Evolutionary conservation across 257 asterid genomes (phyloP), one percentile per base, ranked within the genome.

Genomic region (Euphrasia confusa): DNA sequence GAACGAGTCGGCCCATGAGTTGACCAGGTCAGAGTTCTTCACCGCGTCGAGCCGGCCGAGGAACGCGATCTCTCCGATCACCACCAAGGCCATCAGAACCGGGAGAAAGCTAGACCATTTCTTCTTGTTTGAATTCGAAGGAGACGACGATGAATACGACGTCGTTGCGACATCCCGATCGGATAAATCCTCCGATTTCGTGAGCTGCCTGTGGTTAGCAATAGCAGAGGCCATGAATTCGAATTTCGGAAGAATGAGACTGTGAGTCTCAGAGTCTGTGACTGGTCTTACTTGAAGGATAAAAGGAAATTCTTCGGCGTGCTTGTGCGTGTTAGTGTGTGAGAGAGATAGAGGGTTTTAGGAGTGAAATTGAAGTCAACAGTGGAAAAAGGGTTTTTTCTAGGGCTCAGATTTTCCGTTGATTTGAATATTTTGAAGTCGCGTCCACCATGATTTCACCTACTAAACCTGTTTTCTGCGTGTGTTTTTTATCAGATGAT

Each of bases 61-160:
- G 68, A 92, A 89, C 15, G 81, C 85, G 81, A 92, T 83, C 84
- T 92, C 97, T 14, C 89, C 83, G 17, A 92, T 64, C 50, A 92
- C 93, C 70, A 92, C 93, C 65, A 92, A 58, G 33, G 70, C 84
- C 55, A 89, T 86, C 17, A 92, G 61, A 54, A 89, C 18, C 1
- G 97, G 96, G 9, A 93, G 68, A 70, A 79, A 59, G 70, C 68
- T 82, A 58, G 83, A 72, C 94, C 96, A 89, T 78, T 72, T 83
- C 50, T 58, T 83, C 89, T 72, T 82, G 80, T 62, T 70, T 10
- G 75, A 1, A 54, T 63, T 76, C 7, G 69, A 21, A 12, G 52
- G 42, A 26, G 67, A 15, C 2, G 69, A 14, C 2, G 75, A 59
- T 18, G 78, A 68, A 68, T 70, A 74, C 12, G 86, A 81, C 26